These are phyloP conservation scores for Dittrichia graveolens DNA, from an alignment of 129 eudicot species.

Conservation along the genomic window DNA sequence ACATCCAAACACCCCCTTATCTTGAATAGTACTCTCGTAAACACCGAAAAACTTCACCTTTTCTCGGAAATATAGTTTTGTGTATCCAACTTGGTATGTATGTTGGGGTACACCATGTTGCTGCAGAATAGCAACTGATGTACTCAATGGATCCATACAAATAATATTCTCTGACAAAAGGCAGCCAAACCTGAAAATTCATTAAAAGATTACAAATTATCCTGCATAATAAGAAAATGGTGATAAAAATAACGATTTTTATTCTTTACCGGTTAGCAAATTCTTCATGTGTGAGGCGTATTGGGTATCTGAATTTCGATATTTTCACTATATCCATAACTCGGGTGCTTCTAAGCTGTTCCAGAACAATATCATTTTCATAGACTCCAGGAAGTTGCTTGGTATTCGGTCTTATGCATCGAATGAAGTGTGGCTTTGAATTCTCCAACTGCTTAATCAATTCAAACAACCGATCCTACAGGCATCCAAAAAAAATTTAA, in stretches of 20 bases:
- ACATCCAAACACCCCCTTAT: slow-evolving; percentile 3
- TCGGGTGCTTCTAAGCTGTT: slow-evolving; percentile 81
- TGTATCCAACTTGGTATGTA: slow-evolving; percentile 88
- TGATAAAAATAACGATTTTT: slow-evolving; percentile 1
- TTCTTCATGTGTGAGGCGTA: slow-evolving; percentile 82
- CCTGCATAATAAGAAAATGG: not conserved
- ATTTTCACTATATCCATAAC: slow-evolving; percentile 78
- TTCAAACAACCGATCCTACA: slow-evolving; percentile 81
- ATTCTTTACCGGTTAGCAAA: slow-evolving; percentile 66
- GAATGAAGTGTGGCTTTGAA: slow-evolving; percentile 85
- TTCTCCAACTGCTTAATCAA: slow-evolving; percentile 76
- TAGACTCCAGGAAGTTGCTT: slow-evolving; percentile 77
- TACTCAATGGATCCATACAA: slow-evolving; percentile 75
- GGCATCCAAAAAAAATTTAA: slow-evolving; percentile 18
- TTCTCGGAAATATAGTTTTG: slow-evolving; percentile 80
- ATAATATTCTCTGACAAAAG: slow-evolving; percentile 55
- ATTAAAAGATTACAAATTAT: not conserved
- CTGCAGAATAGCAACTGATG: slow-evolving; percentile 72
- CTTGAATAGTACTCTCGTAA: not conserved
- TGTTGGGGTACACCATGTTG: slow-evolving; percentile 71
- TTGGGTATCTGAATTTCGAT: slow-evolving; percentile 74
- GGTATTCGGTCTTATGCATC: slow-evolving; percentile 86
- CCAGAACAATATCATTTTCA: slow-evolving; percentile 66
- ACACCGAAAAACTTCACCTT: slow-evolving; percentile 48
- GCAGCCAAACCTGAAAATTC: slow-evolving; percentile 72